A percentile compares a stretch with the other conserved stretches of the same genome.
Evolutionary conservation across 2,329 filamentous ascomycete species (phyloP).

Genomic region (Chaetomiaceae sp.): DNA sequence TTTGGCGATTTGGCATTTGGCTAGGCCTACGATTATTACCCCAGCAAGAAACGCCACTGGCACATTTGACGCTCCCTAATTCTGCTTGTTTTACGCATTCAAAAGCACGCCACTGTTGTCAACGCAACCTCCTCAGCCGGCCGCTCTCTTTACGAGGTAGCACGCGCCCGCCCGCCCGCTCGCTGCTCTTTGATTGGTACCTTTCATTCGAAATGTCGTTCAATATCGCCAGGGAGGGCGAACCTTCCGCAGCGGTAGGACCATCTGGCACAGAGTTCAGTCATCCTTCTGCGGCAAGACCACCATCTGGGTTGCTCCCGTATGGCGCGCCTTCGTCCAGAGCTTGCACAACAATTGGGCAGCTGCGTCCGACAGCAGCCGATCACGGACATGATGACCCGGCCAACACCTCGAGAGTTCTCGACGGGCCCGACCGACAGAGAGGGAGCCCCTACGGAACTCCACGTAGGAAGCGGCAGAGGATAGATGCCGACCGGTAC

Average conservation of each 20-base stretch:
- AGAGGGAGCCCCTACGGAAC: slow-evolving; percentile 46
- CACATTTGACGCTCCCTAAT: background rate
- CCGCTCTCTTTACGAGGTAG: too few relatives aligned
- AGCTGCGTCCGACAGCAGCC: slow-evolving; percentile 3
- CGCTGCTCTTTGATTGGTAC: background rate
- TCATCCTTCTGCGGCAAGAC: slow-evolving; percentile 4
- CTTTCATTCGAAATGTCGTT: slow-evolving; percentile 16
- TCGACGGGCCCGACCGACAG: too few relatives aligned
- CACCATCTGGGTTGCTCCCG: slow-evolving; percentile 1
- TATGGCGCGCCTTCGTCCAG: background rate
- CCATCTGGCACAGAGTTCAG: background rate
- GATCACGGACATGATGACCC: background rate
- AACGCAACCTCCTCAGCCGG: too few relatives aligned
- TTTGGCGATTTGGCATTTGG: background rate
- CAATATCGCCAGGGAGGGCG: slow-evolving; percentile 22
- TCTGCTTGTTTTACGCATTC: background rate
- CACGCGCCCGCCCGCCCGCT: background rate
- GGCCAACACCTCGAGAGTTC: too few relatives aligned
- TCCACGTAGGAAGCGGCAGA: slow-evolving; percentile 55
- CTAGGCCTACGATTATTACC: background rate
- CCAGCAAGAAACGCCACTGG: background rate
- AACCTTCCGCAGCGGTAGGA: slow-evolving; percentile 1
- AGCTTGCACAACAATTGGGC: slow-evolving; percentile 2
- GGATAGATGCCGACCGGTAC: slow-evolving; percentile 60
- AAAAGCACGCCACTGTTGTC: too few relatives aligned